Conservation (phyloP, 2,329 filamentous ascomycete species). For the Aspergillus versicolor region DNA sequence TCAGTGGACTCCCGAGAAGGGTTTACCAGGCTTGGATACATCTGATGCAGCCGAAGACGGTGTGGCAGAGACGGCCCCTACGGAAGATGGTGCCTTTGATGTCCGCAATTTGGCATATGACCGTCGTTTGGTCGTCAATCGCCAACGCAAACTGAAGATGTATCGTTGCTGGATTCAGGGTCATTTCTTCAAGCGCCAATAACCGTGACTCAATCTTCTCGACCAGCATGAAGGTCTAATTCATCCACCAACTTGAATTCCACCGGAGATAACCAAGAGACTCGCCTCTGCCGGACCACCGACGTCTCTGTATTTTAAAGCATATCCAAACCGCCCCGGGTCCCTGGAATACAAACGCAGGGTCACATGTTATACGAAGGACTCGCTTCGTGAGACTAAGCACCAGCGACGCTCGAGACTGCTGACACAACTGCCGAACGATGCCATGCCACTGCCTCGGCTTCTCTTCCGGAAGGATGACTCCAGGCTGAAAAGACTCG, state of each 20-base stretch:
- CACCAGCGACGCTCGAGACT: no score
- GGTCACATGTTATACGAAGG: no score
- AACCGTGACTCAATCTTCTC: neutral
- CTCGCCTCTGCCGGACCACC: neutral
- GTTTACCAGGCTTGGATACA: conserved; percentile 20
- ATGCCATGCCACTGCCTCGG: no score
- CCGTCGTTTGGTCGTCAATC: conserved; percentile 85
- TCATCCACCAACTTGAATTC: neutral
- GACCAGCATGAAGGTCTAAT: neutral
- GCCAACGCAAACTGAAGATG: conserved; percentile 91
- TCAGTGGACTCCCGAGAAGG: conserved; percentile 43
- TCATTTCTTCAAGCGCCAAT: conserved; percentile 40
- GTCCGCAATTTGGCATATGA: conserved; percentile 80
- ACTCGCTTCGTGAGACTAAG: no score
- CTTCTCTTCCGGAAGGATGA: no score
- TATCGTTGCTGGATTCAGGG: conserved; percentile 78
- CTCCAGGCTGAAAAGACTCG: no score
- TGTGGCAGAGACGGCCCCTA: conserved; percentile 9
- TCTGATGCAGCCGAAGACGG: conserved; percentile 3
- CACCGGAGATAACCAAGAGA: neutral
- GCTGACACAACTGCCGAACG: no score
- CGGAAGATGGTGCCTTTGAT: conserved; percentile 55
- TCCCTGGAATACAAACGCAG: no score
- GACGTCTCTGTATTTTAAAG: neutral
- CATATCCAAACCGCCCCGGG: neutral